Conservation (phyloP, 306 rosid species). For the Pyrus betulifolia region DNA sequence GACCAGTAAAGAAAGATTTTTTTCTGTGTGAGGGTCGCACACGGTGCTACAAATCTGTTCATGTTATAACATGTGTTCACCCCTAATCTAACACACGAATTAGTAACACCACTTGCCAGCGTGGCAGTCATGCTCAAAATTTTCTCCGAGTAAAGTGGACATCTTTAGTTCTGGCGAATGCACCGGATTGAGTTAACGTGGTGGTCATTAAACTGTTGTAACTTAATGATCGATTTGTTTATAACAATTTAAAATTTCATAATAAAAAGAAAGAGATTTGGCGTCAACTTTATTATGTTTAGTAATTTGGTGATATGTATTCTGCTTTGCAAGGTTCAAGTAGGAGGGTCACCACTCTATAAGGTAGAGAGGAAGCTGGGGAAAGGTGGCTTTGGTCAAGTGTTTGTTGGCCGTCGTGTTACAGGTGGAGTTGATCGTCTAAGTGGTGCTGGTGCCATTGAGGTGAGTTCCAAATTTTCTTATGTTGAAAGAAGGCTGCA, state of each 20-base stretch:
- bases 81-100: not conserved
- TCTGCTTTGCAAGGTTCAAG: slow-evolving; percentile 51
- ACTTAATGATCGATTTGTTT: not conserved
- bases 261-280: not conserved
- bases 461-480: slow-evolving; percentile 36
- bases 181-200: not conserved
- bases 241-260: not conserved
- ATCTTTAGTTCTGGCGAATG: not conserved
- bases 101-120: not conserved
- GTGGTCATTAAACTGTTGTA: not conserved
- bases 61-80: too few species aligned
- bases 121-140: not conserved
- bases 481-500: not conserved
- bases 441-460: slow-evolving; percentile 67
- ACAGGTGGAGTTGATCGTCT: slow-evolving; percentile 69
- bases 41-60: not conserved
- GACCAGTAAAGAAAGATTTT: not conserved
- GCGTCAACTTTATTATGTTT: not conserved
- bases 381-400: slow-evolving; percentile 95
- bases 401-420: slow-evolving; percentile 78
- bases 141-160: not conserved
- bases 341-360: slow-evolving; percentile 79
- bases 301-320: not conserved
- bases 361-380: slow-evolving; percentile 82
- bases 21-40: not conserved